Conservation (phyloP, 208 protist genomes). For the Trypanosoma vivax region DNA sequence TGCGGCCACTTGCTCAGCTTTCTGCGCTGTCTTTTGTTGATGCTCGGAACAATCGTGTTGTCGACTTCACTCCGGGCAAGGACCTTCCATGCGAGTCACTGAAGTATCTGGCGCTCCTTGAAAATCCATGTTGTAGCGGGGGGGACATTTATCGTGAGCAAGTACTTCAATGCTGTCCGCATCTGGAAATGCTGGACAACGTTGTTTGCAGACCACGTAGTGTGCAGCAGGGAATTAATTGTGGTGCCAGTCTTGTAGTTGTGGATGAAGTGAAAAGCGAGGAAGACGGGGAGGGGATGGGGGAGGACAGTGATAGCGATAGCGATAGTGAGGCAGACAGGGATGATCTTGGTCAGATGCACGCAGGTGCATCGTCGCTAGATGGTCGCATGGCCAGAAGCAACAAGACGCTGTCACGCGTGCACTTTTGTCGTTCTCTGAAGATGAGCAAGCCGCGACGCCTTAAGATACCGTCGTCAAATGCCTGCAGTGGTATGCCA, state of each 20-base stretch:
- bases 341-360: too few species aligned
- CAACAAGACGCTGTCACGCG: neutral
- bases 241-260: constrained; percentile 1
- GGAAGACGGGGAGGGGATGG: constrained; percentile 6
- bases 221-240: neutral
- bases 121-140: constrained; percentile 41
- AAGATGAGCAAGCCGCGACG: constrained; percentile 3
- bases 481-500: neutral
- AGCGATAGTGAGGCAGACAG: too few species aligned
- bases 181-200: constrained; percentile 47
- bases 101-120: constrained; percentile 44
- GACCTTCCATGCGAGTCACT: constrained; percentile 49
- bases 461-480: neutral
- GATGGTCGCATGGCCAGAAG: too few species aligned
- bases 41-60: constrained; percentile 45
- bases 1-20: constrained; percentile 41
- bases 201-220: too few species aligned
- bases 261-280: constrained; percentile 9
- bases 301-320: neutral
- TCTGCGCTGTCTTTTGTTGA: constrained; percentile 55
- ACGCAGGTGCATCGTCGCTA: too few species aligned
- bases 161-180: constrained; percentile 22
- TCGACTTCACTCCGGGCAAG: constrained; percentile 14
- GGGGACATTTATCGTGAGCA: neutral
- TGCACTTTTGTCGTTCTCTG: neutral